These are phyloP conservation scores for Lolium rigidum DNA, from an alignment of 176 grass and related monocot genomes.

Conservation along the genomic window DNA sequence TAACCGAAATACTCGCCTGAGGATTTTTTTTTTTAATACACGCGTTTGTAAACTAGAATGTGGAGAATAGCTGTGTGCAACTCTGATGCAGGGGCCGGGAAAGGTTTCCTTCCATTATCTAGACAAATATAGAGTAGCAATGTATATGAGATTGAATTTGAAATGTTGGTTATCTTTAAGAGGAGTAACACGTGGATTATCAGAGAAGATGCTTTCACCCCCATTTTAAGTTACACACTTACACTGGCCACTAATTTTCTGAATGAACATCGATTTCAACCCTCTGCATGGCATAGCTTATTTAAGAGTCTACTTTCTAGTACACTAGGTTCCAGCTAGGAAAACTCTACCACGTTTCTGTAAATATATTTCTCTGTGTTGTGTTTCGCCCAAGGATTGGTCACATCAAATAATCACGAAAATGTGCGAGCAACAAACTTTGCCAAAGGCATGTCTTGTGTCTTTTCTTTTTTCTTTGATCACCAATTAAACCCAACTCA, in stretches of 20 bases:
- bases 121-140: background rate
- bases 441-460: background rate
- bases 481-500: background rate
- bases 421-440: background rate
- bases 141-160: background rate
- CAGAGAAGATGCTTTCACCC: background rate
- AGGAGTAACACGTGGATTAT: background rate
- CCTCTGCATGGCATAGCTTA: background rate
- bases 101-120: background rate
- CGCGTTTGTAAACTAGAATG: background rate
- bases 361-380: background rate
- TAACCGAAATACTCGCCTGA: background rate
- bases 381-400: background rate
- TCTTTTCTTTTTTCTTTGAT: background rate
- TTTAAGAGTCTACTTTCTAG: background rate
- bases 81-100: background rate
- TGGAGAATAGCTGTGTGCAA: background rate
- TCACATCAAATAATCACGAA: background rate
- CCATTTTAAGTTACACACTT: background rate
- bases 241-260: background rate
- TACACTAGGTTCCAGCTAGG: background rate
- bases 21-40: background rate
- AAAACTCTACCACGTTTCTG: background rate
- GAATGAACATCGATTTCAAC: background rate
- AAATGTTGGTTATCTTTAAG: background rate